phyloP scores from a whole-genome alignment of 768 basidiomycete genomes.

The Naganishia friedmannii region DNA sequence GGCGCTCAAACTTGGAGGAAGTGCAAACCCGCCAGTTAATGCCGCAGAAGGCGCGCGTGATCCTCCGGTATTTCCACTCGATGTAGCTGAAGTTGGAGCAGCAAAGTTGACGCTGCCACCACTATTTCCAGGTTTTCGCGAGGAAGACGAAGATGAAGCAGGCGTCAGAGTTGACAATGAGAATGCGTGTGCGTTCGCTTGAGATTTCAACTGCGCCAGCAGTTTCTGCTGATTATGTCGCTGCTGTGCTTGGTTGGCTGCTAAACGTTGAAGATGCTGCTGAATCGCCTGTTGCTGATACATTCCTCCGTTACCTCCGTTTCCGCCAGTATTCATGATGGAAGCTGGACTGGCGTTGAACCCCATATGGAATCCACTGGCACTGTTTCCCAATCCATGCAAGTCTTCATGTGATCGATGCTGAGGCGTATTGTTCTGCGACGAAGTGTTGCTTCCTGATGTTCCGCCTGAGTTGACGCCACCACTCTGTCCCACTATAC shows the following conservation, averaged over 20 bases:
- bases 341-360: neutral
- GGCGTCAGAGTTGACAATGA: slow-evolving; percentile 25
- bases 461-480: slow-evolving; percentile 39
- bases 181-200: slow-evolving; percentile 27
- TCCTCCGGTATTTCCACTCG: slow-evolving; percentile 6
- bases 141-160: slow-evolving; percentile 24
- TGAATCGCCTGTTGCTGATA: slow-evolving; percentile 34
- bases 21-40: neutral
- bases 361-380: slow-evolving; percentile 18
- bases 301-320: slow-evolving; percentile 8
- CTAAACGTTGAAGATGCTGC: slow-evolving; percentile 33
- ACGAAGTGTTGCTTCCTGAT: slow-evolving; percentile 40
- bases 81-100: neutral
- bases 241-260: slow-evolving; percentile 34
- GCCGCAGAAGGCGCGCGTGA: slow-evolving; percentile 5
- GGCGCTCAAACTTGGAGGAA: neutral
- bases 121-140: slow-evolving; percentile 14
- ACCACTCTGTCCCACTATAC: slow-evolving; percentile 12
- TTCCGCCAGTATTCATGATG: neutral
- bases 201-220: slow-evolving; percentile 26
- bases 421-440: slow-evolving; percentile 48
- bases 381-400: slow-evolving; percentile 39
- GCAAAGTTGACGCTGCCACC: slow-evolving; percentile 12
- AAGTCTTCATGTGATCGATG: slow-evolving; percentile 47
- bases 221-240: slow-evolving; percentile 33